Base-by-base conservation (phyloP, 257 asterid species). In the Cinchona pubescens region DNA sequence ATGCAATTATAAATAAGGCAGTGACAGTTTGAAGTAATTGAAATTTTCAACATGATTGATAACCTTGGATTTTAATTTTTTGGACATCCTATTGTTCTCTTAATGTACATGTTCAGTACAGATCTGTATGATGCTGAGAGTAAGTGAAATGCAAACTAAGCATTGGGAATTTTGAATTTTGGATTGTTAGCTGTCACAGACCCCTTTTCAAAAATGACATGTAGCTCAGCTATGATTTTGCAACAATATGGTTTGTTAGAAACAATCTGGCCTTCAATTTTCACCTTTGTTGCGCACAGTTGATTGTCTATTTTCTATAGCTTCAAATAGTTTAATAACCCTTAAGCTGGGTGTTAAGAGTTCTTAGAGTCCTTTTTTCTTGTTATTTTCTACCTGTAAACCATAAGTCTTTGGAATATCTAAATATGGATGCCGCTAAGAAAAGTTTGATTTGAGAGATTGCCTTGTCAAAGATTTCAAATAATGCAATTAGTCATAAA, bases 121-220 rank as follows among this genome's bases (percentile, higher is more conserved):
- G 85, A 82, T 61, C 27, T 85, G 0, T 85, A 85, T 75, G 88
- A 85, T 38, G 55, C 68, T 37, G 88, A 85, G 74, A 82, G 88
- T 85, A 85, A 85, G 83, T 85, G 83, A 85, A 43, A 60, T 30
- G 12, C 2, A 35, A 11, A 60, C 14, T 25, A 7, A 55, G 6
- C 9, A 40, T 40, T 40, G 58, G 45, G 74, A 32, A n/a, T 23
- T 23, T 46, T 55, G 62, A 67, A 56, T 64, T 58, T 71, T 49
- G 68, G 53, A 40, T 29, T 43, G 72, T 27, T 46, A 55, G 42
- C 70, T 34, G 3, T 38, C 43, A 34, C 14, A 37, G 49, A 16
- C 15, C 14, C 69, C 25, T 40, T n/a, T n/a, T n/a, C n/a, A n/a
- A n/a, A n/a, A n/a, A n/a, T n/a, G n/a, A n/a, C n/a, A n/a, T n/a